Conservation (phyloP, 2,329 filamentous ascomycete genomes). For the Penicillium frequentans region DNA sequence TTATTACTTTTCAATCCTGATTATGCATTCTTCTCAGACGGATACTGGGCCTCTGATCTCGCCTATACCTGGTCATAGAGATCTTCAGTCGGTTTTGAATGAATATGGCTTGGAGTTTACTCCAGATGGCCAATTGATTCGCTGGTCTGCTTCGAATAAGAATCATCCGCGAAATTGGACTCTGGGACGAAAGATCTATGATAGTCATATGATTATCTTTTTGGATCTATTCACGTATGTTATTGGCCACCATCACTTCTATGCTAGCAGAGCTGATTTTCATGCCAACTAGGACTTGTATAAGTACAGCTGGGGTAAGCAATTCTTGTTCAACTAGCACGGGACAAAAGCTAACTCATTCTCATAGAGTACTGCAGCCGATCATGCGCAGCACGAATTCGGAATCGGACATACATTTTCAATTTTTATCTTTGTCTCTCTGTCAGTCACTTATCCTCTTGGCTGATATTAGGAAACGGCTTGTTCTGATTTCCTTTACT, state of each 20-base stretch:
- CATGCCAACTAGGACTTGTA: conserved; percentile 1
- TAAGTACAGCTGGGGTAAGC: conserved; percentile 13
- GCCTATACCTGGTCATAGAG: neutral
- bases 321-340: neutral
- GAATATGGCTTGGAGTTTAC: conserved; percentile 7
- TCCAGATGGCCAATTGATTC: conserved; percentile 6
- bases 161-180: conserved; percentile 12
- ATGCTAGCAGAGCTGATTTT: neutral
- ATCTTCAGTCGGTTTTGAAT: neutral
- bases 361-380: conserved; percentile 8
- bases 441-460: neutral
- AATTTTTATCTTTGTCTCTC: conserved; percentile 10
- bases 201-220: conserved; percentile 10
- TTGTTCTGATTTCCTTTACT: neutral
- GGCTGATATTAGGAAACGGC: neutral
- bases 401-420: conserved; percentile 3
- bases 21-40: too few species aligned
- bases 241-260: neutral
- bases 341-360: neutral
- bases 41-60: neutral
- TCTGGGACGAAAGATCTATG: conserved; percentile 8
- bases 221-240: conserved; percentile 11
- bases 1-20: too few species aligned
- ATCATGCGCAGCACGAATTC: conserved; percentile 7
- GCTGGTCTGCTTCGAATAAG: conserved; percentile 10